Evolutionary conservation across 129 eudicot species (phyloP), one percentile per base, ranked within the genome.

Genomic region (Ambrosia artemisiifolia): DNA sequence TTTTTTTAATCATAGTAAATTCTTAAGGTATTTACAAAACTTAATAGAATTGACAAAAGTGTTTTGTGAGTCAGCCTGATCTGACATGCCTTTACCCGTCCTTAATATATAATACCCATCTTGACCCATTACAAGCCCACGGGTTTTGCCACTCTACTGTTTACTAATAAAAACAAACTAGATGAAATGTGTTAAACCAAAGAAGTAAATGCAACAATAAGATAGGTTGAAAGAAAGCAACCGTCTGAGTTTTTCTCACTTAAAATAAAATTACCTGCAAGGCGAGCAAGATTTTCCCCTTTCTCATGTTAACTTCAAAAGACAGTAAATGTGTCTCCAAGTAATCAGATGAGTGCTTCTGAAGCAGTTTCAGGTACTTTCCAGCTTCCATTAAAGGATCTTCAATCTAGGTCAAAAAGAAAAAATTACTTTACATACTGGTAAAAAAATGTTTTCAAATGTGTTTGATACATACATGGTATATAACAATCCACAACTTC

Each of bases 221-320:
- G 30, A 68, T 68, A 24, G 20, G 4, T 0, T 38, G 13, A 43
- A 71, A 36, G 35, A 56, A 61, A 61, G 59, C 19, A 32, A 34
- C 2, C 20, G 13, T 7, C 33, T 44, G 47, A 24, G 19, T 24
- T 47, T 68, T 48, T 34, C 16, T 44, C 34, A 9, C 33, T 38
- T 19, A 33, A 65, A 17, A 65, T 33, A 74, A 68, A 63, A 13
- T 30, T 43, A 90, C 99, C 99, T 94, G 97, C 59, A 94, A 78
- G 11, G 99, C 99, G 30, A 94, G 97, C 61, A 94, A 79, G 53
- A 81, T 86, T 69, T 88, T 94, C 71, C 88, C 82, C 88, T 84
- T 94, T 84, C 99, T 86, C 93, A 94, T 85, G 75, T 94, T 86
- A 17, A 94, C 86, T 88, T 94, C 97, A 74, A 94, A 94, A 47